These are phyloP conservation scores for Neurospora tetraspora DNA, from an alignment of 495 filamentous ascomycete genomes.

Conservation along the genomic window DNA sequence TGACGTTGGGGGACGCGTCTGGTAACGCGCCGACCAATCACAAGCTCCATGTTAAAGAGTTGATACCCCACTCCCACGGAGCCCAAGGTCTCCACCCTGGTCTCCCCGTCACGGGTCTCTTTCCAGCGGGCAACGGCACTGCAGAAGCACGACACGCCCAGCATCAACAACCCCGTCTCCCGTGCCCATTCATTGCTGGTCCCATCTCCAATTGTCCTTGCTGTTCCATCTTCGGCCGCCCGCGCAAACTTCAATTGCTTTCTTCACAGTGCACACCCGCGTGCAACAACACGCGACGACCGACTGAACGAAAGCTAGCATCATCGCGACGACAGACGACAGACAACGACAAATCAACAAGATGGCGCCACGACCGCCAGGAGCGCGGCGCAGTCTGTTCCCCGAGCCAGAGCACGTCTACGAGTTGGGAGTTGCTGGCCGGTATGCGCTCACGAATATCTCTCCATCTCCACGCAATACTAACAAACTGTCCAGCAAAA, in stretches of 20 bases:
- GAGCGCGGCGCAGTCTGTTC: slow-evolving; percentile 25
- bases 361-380: slow-evolving; percentile 25
- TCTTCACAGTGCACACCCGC: not conserved
- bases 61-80: not conserved
- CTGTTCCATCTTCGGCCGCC: not conserved
- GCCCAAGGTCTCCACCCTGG: not conserved
- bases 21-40: slow-evolving; percentile 8
- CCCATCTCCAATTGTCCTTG: not conserved
- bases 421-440: slow-evolving; percentile 39
- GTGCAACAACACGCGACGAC: not conserved
- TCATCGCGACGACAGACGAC: not conserved
- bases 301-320: not conserved
- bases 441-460: slow-evolving; percentile 24
- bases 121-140: not conserved
- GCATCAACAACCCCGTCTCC: not conserved
- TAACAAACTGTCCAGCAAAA: slow-evolving; percentile 42
- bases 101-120: not conserved
- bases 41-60: not conserved
- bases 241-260: not conserved
- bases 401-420: slow-evolving; percentile 36
- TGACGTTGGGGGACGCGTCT: slow-evolving; percentile 2
- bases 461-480: not conserved
- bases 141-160: not conserved
- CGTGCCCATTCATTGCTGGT: not conserved
- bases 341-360: not conserved